Evolutionary conservation across 441 rosid species (phyloP).

Genomic region (Lagerstroemia fauriei): DNA sequence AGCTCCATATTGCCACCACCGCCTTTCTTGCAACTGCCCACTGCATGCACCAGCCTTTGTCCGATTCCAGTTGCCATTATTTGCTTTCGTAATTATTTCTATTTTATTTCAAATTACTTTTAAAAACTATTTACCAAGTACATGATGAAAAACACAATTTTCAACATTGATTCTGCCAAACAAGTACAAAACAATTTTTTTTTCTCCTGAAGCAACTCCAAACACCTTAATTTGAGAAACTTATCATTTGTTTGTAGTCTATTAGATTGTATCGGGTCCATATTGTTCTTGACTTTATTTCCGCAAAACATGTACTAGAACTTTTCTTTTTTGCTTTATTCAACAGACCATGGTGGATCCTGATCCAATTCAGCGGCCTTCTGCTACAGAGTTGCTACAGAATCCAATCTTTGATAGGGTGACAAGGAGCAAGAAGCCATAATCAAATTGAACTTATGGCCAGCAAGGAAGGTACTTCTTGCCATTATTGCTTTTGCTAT

Average conservation of each 20-base stretch:
- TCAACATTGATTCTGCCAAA: background rate
- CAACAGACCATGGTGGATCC: slow-evolving; percentile 71
- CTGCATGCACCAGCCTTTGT: background rate
- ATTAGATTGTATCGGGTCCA: background rate
- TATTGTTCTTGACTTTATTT: background rate
- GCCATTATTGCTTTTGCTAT: background rate
- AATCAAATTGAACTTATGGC: background rate
- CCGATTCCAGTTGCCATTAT: background rate
- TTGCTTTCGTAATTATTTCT: no score
- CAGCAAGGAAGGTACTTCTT: background rate
- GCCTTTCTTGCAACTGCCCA: background rate
- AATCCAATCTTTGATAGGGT: slow-evolving; percentile 63
- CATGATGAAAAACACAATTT: background rate
- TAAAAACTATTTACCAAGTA: background rate
- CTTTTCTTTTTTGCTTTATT: background rate
- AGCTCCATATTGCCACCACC: background rate
- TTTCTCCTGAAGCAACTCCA: background rate
- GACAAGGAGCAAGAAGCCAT: slow-evolving; percentile 31
- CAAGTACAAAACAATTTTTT: background rate
- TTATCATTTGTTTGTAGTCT: background rate
- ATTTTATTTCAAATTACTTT: background rate
- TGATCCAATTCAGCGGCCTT: slow-evolving; percentile 71
- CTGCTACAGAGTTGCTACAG: slow-evolving; percentile 58
- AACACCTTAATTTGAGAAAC: background rate
- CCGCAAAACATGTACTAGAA: background rate